phyloP scores from a whole-genome alignment of 2,329 filamentous ascomycete genomes.

The Fusarium brevicatenulatum region DNA sequence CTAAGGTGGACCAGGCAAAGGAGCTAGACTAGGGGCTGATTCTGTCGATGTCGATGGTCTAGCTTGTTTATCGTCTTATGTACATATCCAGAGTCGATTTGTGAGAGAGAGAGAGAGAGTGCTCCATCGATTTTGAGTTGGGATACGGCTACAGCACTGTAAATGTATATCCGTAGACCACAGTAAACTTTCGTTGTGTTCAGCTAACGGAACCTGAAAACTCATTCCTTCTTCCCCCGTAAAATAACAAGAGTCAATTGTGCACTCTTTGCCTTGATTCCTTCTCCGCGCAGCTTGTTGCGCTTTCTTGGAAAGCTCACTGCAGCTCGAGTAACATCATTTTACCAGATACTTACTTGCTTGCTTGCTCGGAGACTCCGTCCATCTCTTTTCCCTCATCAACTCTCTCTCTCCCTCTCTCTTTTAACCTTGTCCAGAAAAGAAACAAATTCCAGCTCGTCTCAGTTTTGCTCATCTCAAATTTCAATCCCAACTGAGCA shows the following conservation, averaged over 20 bases:
- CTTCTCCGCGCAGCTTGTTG: constrained; percentile 2
- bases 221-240: constrained; percentile 2
- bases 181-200: constrained; percentile 5
- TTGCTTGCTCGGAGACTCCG: constrained; percentile 15
- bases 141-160: constrained; percentile 5
- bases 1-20: constrained; percentile 31
- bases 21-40: constrained; percentile 13
- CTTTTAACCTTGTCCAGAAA: constrained; percentile 5
- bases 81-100: constrained; percentile 15
- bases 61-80: constrained; percentile 25
- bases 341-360: neutral
- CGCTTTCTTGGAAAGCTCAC: constrained; percentile 27
- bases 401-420: neutral
- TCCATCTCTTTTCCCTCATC: constrained; percentile 16
- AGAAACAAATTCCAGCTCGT: constrained; percentile 14
- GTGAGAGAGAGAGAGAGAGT: constrained; percentile 5
- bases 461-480: constrained; percentile 22
- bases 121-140: constrained; percentile 8
- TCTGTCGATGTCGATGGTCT: constrained; percentile 16
- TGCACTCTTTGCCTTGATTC: neutral
- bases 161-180: neutral
- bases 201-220: neutral
- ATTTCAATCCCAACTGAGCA: constrained; percentile 12
- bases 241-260: constrained; percentile 2
- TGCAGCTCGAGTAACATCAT: constrained; percentile 22